Evolutionary conservation across 2,329 filamentous ascomycete species (phyloP).

Genomic region (Colletotrichum tropicicola): DNA sequence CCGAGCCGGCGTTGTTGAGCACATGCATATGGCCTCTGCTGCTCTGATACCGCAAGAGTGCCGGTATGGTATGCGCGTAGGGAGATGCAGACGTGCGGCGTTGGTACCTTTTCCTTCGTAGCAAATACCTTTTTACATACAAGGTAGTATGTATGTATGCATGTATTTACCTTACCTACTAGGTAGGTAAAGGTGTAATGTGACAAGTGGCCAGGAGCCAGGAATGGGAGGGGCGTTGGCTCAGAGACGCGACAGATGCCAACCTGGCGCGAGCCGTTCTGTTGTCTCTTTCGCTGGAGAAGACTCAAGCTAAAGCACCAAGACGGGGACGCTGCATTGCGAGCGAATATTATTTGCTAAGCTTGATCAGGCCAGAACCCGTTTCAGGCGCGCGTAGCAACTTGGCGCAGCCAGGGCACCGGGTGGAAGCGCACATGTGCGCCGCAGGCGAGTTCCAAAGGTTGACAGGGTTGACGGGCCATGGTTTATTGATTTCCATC

Average conservation of each 20-base stretch:
- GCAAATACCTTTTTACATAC: no score
- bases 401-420: constrained; percentile 5
- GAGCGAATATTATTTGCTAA: neutral
- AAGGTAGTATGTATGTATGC: neutral
- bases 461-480: neutral
- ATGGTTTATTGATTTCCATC: neutral
- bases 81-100: neutral
- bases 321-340: constrained; percentile 7
- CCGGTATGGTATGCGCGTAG: no score
- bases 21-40: neutral
- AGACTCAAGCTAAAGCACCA: neutral
- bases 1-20: neutral
- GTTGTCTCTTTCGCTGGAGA: neutral
- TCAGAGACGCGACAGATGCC: neutral
- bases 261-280: neutral
- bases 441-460: neutral
- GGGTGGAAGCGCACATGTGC: neutral
- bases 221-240: neutral
- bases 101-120: no score
- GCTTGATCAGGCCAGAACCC: constrained; percentile 20
- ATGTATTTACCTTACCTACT: neutral
- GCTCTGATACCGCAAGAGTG: neutral
- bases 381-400: constrained; percentile 6
- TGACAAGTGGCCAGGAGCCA: neutral
- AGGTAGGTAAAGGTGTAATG: neutral